A percentile compares a stretch with the other conserved stretches of the same genome.
phyloP scores from a whole-genome alignment of 768 basidiomycete genomes.

The Tylopilus balloui region DNA sequence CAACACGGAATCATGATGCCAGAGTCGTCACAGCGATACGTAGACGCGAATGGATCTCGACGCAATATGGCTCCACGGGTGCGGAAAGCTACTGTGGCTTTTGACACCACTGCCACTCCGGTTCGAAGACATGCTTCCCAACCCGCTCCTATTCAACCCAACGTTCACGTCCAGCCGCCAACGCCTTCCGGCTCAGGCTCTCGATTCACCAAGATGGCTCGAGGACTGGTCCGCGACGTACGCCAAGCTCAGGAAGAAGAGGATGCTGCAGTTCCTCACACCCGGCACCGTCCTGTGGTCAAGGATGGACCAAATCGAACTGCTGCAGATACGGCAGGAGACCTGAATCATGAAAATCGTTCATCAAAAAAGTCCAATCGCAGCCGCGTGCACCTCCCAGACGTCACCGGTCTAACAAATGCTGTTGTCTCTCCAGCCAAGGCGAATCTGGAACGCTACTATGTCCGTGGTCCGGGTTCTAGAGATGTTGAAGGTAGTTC shows the following conservation, averaged over 20 bases:
- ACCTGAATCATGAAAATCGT: constrained; percentile 8
- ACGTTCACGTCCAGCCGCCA: constrained; percentile 53
- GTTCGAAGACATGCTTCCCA: constrained; percentile 24
- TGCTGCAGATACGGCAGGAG: constrained; percentile 9
- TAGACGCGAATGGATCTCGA: constrained; percentile 16
- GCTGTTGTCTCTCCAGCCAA: constrained; percentile 74
- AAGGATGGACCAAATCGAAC: constrained; percentile 30
- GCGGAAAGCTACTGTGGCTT: constrained; percentile 27
- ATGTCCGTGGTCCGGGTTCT: constrained; percentile 43
- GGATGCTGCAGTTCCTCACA: not conserved
- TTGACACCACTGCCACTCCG: constrained; percentile 27
- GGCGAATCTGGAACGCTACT: constrained; percentile 45
- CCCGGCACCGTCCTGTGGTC: constrained; percentile 1
- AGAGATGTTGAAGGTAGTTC: constrained; percentile 63
- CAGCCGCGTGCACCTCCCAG: constrained; percentile 60
- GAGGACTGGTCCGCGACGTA: constrained; percentile 53
- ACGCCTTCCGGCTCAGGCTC: constrained; percentile 55
- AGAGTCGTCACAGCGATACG: constrained; percentile 12
- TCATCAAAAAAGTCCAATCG: constrained; percentile 24
- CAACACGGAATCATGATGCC: constrained; percentile 11
- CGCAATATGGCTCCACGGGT: constrained; percentile 33
- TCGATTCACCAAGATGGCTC: constrained; percentile 57
- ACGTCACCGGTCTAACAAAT: constrained; percentile 78
- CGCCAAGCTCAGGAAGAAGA: constrained; percentile 36
- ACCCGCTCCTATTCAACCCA: constrained; percentile 35